Base-by-base conservation (phyloP, 371 early-diverging fungal species). In the Syncephalis plumigaleata region DNA sequence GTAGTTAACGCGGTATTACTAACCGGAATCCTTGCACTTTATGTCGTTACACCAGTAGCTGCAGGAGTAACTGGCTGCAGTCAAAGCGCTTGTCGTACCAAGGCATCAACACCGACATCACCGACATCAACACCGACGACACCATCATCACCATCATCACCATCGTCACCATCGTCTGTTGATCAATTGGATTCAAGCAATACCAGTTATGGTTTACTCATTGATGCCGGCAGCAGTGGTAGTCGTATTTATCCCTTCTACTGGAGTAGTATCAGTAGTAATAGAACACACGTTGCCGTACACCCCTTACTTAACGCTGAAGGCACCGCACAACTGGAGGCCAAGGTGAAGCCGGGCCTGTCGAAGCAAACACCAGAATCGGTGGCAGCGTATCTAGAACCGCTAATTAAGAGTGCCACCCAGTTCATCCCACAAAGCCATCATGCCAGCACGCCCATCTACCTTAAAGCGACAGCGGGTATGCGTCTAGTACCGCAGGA, bases 391-490 rank as follows among this genome's bases (percentile, higher is more conserved):
- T 67, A 72, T 49, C 55, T 95, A 18, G 55, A 65, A 43, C 75
- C 78, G 18, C 60, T 95, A 15, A 59, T 95, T 36, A 74, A 81
- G 46, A 87, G 80, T 59, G 87, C 93, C 0, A 55, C 56, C 22
- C 50, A 61, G 22, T 64, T 73, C 0, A 71, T 96, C 9, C 96
- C 96, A 0, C 52, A 37, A 23, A 54, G 63, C 15, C 59, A 68
- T 39, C 73, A 77, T 42, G 25, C 66, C 0, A 50, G 51, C 0
- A 93, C 94, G 15, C 91, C 88, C 3, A 71, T 96, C 5, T 85
- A 77, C 52, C 55, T 96, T 3, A 71, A 86, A 50, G 96, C 96
- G 9, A 96, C 96, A 0, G 96, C 93, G 0, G 96, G 96, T 4
- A 81, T 96, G 79, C 74, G 96, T 2, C 67, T 96, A 13, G 57